These are phyloP conservation scores for Babjeviella inositovora DNA, from an alignment of 805 yeast species.

Conservation along the genomic window DNA sequence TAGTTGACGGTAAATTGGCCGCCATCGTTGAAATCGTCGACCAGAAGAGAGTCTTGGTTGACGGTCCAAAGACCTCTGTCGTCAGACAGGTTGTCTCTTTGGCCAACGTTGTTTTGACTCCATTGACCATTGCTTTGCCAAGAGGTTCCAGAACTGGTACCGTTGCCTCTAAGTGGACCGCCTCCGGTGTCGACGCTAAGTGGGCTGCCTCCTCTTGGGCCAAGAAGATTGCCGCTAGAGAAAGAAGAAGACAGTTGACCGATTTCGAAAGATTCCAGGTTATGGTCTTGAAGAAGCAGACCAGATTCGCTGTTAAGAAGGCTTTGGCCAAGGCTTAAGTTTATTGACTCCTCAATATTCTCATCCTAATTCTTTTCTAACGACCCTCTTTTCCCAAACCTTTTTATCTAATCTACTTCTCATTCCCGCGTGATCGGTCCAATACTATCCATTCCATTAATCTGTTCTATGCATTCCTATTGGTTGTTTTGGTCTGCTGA, in stretches of 20 bases:
- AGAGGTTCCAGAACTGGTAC: slow-evolving; percentile 86
- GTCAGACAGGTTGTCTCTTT: slow-evolving; percentile 86
- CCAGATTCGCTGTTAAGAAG: slow-evolving; percentile 87
- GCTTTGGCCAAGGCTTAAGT: slow-evolving; percentile 90
- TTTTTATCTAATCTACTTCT: no score
- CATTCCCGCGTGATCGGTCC: no score
- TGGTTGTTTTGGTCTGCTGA: no score
- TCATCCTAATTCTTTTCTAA: no score
- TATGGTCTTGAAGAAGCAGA: slow-evolving; percentile 92
- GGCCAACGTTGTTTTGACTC: slow-evolving; percentile 84
- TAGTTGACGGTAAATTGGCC: slow-evolving; percentile 85
- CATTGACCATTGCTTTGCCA: slow-evolving; percentile 79
- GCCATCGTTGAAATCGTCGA: slow-evolving; percentile 97
- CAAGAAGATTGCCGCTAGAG: slow-evolving; percentile 91
- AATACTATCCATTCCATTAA: no score
- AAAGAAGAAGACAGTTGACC: slow-evolving; percentile 81
- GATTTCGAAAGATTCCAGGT: slow-evolving; percentile 99
- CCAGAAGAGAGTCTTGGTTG: slow-evolving; percentile 96
- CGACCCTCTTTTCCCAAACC: no score
- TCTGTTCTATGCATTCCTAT: no score
- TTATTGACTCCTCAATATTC: no score
- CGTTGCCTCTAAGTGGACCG: slow-evolving; percentile 86
- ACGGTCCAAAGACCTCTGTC: slow-evolving; percentile 85
- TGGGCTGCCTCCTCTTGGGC: slow-evolving; percentile 97
- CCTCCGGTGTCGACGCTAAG: slow-evolving; percentile 75